Base-by-base conservation (phyloP, 23 red algal species). In the Gracilaria caudata region DNA sequence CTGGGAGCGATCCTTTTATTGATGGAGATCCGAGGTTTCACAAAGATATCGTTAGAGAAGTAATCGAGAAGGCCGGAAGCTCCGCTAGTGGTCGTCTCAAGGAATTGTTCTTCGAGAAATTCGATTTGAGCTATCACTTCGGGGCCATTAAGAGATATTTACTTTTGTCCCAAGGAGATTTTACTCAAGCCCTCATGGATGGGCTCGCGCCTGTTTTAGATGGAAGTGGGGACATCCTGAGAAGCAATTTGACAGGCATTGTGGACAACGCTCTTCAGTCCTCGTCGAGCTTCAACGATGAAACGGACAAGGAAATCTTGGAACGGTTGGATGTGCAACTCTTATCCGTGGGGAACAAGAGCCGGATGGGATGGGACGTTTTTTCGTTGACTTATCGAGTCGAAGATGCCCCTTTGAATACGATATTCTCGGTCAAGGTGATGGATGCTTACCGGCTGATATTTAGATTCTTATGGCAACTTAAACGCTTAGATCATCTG, bases 361-460 rank as follows among this genome's bases (percentile, higher is more conserved):
- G 32, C 32, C 38, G 57, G 21, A 64, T 92, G 14, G 94, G 94
- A 34, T 95, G 94, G 94, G 94, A 95, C 55, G 59, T 95, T 45
- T 95, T 95, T 78, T 86, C 85, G 39, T 44, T 95, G 45, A 88
- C 83, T 30, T 95, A 95, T 76, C 86, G 94, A 51, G 85, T 91
- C 2, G 90, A 93, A 56, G 94, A 95, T 79, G 94, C 89, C 1
- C 94, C 94, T 25, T 63, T 95, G 68, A 95, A 86, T 71, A 95
- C 81, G 20, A 83, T 95, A 77, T 95, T 95, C 59, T 87, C 94
- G 2, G 70, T 82, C 23, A 92, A 90, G 77, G 94, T 95, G 49
- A 95, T 95, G 94, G 94, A 95, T 65, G 89, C 89, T 11, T 95
- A 95, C 61, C 56, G 84, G 17, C 68, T 79, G 44, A 86, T 95